Conservation (phyloP, 306 rosid species). For the Trichosanthes cucumerina region DNA sequence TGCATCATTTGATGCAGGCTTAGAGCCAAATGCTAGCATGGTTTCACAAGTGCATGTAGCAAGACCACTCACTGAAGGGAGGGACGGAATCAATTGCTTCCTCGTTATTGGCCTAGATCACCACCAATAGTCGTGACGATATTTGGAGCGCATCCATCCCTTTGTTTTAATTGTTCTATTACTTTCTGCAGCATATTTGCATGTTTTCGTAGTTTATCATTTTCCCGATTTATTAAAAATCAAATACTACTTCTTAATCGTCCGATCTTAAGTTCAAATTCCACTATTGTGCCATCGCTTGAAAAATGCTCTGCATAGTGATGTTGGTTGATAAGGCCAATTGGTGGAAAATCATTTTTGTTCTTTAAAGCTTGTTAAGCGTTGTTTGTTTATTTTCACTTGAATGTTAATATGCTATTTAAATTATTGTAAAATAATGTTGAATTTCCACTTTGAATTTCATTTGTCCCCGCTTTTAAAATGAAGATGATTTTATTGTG, state of each 20-base stretch:
- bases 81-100: slow-evolving; percentile 95
- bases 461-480: too few species aligned
- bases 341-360: too few species aligned
- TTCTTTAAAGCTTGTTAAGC: too few species aligned
- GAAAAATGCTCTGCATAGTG: slow-evolving; percentile 99
- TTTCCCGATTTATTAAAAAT: slow-evolving; percentile 5
- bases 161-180: slow-evolving; percentile 4
- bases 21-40: slow-evolving; percentile 54
- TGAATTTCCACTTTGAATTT: too few species aligned
- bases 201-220: slow-evolving; percentile 9
- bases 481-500: too few species aligned
- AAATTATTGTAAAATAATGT: too few species aligned
- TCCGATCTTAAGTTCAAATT: slow-evolving; percentile 67
- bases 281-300: slow-evolving; percentile 85
- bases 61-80: slow-evolving; percentile 97
- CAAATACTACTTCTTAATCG: slow-evolving; percentile 40
- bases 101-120: slow-evolving; percentile 98
- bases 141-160: slow-evolving; percentile 90
- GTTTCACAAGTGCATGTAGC: slow-evolving; percentile 85
- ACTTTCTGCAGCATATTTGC: neutral
- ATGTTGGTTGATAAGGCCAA: slow-evolving; percentile 98
- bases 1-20: slow-evolving; percentile 43
- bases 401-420: too few species aligned
- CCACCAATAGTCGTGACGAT: slow-evolving; percentile 88
- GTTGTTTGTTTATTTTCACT: too few species aligned